A percentile compares a stretch with the other conserved stretches of the same genome.
Conservation (phyloP, 2,329 filamentous ascomycete species). For the Cladorrhinum sp. region DNA sequence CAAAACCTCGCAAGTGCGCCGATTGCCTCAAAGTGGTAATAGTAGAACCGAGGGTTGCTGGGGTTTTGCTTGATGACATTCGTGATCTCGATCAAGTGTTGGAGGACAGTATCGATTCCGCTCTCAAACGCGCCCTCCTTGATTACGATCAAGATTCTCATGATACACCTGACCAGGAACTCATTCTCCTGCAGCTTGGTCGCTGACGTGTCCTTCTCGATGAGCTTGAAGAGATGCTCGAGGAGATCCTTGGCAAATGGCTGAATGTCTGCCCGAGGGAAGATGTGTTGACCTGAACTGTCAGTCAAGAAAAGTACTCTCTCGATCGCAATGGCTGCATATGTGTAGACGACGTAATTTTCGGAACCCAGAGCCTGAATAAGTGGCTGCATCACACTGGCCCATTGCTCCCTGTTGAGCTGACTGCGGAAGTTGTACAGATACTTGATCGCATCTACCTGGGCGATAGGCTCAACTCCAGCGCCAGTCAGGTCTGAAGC, state of each 20-base stretch:
- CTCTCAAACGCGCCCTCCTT: slow-evolving; percentile 69
- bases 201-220: slow-evolving; percentile 78
- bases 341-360: slow-evolving; percentile 97
- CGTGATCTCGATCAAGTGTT: slow-evolving; percentile 84
- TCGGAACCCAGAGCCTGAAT: slow-evolving; percentile 86
- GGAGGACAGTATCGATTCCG: slow-evolving; percentile 74
- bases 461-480: slow-evolving; percentile 76
- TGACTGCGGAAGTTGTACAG: slow-evolving; percentile 96
- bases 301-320: slow-evolving; percentile 82
- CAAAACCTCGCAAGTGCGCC: slow-evolving; percentile 82
- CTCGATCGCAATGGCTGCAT: slow-evolving; percentile 95
- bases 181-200: slow-evolving; percentile 98
- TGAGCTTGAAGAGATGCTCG: slow-evolving; percentile 84
- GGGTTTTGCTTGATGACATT: slow-evolving; percentile 91
- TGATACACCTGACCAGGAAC: slow-evolving; percentile 97
- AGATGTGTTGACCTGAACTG: slow-evolving; percentile 71
- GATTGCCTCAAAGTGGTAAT: slow-evolving; percentile 94
- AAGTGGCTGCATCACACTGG: slow-evolving; percentile 80
- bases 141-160: slow-evolving; percentile 94
- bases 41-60: slow-evolving; percentile 96
- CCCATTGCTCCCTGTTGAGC: slow-evolving; percentile 88
- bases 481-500: slow-evolving; percentile 80
- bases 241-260: slow-evolving; percentile 82
- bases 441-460: slow-evolving; percentile 98
- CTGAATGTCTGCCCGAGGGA: slow-evolving; percentile 73